Evolutionary conservation across 2,329 filamentous ascomycete genomes (phyloP), one percentile per base, ranked within the genome.

Genomic region (Phoma sp.): DNA sequence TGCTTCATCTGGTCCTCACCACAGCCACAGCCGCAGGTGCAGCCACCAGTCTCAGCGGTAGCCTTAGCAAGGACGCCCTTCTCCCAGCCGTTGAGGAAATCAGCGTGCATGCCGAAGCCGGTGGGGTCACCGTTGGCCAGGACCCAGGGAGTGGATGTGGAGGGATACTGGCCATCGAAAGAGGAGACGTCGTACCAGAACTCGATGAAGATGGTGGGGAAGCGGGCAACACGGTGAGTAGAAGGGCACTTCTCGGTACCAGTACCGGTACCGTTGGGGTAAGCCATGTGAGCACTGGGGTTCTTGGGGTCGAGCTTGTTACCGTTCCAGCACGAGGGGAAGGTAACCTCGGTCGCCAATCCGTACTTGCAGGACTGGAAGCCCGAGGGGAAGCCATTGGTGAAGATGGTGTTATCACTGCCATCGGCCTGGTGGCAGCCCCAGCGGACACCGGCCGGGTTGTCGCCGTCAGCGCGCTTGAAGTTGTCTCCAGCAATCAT

Each of bases 321-420:
- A 29, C 72, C 72, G 50, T 74, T 75, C 73, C 73, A 75, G 64
- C 73, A 75, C 13, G 65, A 61, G 6, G 73, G 72, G 58, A 75
- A 75, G 10, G 68, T 74, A 23, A 74, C 61, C 42, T 75, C 66
- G 22, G 68, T 59, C 13, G 71, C 67, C 18, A 76, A 64, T 7
- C 73, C 73, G 33, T 68, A 65, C n/a, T 61, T 56, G 62, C 73
- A 75, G 40, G 71, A 70, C 33, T 66, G 69, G 59, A 75, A 74
- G 37, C 71, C 71, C 45, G 62, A 72, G 13, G 73, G 73, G 51
- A 75, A 75, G 7, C 71, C 70, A 30, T 65, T 64, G 48, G 57
- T 52, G 53, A 69, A 67, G 40, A 69, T 69, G 14, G 56, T 50
- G 29, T 66, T 60, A 25, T 58, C 59, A 11, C 63, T 50, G 14